phyloP scores from a whole-genome alignment of 148 eudicot genomes.

The Polygonum maritimum region DNA sequence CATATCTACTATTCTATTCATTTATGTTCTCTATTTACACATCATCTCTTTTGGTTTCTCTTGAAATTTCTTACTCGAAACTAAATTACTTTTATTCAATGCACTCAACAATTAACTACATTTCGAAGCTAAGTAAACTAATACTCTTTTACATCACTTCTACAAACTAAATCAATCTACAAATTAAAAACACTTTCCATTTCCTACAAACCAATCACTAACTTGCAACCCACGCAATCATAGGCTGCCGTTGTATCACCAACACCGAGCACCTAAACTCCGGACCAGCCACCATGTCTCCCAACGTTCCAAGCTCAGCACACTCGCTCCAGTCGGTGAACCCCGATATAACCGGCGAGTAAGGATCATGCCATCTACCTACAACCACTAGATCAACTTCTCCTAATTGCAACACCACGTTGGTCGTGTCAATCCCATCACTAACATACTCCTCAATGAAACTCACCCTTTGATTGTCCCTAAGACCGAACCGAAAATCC shows the following conservation, averaged over 20 bases:
- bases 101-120: no score
- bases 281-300: conserved; percentile 18
- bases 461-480: conserved; percentile 11
- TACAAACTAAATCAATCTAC: neutral
- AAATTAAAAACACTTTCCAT: neutral
- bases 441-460: conserved; percentile 11
- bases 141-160: no score
- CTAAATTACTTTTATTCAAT: no score
- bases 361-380: conserved; percentile 32
- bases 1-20: no score
- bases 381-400: conserved; percentile 22
- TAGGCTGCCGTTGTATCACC: conserved; percentile 22
- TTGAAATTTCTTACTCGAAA: no score
- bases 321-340: conserved; percentile 23
- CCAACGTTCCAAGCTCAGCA: conserved; percentile 26
- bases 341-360: conserved; percentile 22
- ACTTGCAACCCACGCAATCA: neutral
- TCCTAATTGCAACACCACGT: conserved; percentile 14
- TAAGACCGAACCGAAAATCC: conserved; percentile 18
- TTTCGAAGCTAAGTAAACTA: no score
- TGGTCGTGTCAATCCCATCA: conserved; percentile 28
- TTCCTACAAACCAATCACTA: neutral
- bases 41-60: no score
- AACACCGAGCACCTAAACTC: conserved; percentile 23
- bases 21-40: no score